A percentile compares a stretch with the other conserved stretches of the same genome.
phyloP scores from a whole-genome alignment of 2,329 filamentous ascomycete species.

The Colletotrichum sp. region DNA sequence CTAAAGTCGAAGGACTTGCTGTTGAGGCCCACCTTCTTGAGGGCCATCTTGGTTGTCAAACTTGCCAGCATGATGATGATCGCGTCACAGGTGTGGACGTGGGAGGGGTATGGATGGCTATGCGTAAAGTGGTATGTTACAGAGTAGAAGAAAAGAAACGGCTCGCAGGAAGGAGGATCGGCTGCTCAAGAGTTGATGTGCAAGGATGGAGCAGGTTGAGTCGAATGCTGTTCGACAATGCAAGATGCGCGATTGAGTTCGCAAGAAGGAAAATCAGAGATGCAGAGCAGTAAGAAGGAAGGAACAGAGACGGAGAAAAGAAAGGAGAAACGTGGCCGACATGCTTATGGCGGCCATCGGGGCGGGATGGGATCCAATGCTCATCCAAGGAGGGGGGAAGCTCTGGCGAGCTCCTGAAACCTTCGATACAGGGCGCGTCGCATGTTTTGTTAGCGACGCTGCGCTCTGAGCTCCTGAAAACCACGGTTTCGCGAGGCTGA shows the following conservation, averaged over 20 bases:
- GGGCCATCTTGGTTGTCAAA: constrained; percentile 61
- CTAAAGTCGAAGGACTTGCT: constrained; percentile 53
- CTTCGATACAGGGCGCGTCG: constrained; percentile 33
- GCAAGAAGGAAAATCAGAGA: not conserved
- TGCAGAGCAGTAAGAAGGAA: not conserved
- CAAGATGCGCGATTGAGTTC: not conserved
- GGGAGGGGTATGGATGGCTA: not conserved
- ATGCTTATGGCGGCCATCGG: constrained; percentile 4
- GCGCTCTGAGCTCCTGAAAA: constrained; percentile 4
- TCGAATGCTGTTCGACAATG: not conserved
- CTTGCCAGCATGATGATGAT: constrained; percentile 55
- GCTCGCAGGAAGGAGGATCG: not conserved
- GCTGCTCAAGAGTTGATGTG: not conserved
- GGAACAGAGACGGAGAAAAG: not conserved
- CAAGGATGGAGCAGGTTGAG: constrained; percentile 11
- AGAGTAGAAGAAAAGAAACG: not conserved
- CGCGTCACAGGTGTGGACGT: not conserved
- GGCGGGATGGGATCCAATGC: not conserved
- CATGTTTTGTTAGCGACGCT: constrained; percentile 22
- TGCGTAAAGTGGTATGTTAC: not conserved
- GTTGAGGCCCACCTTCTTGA: constrained; percentile 61
- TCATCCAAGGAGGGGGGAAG: not conserved
- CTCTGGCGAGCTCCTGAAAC: constrained; percentile 15
- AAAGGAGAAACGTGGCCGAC: not conserved
- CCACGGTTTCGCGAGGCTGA: constrained; percentile 6